Conservation (phyloP, 371 early-diverging fungal genomes). For the Mortierella sp. region DNA sequence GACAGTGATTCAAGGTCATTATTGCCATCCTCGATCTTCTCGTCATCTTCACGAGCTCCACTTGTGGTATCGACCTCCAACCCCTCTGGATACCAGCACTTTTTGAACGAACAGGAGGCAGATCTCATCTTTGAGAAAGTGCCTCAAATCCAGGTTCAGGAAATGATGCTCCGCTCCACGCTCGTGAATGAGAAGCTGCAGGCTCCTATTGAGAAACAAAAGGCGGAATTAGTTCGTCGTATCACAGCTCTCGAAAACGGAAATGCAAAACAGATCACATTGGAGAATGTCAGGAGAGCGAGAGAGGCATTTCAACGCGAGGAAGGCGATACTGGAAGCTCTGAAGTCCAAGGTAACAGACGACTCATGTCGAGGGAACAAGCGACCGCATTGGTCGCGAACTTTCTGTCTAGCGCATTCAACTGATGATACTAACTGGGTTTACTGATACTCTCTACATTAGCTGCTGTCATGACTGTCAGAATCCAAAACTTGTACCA, state of each 20-base stretch:
- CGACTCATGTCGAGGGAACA: neutral
- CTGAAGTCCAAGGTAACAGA: slow-evolving; percentile 90
- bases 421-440: no score
- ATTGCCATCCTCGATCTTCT: slow-evolving; percentile 45
- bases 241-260: slow-evolving; percentile 84
- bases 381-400: neutral
- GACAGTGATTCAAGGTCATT: slow-evolving; percentile 14
- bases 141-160: slow-evolving; percentile 63
- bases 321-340: slow-evolving; percentile 89
- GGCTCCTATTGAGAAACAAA: slow-evolving; percentile 56
- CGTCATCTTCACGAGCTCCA: slow-evolving; percentile 28
- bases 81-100: slow-evolving; percentile 61
- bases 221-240: slow-evolving; percentile 78
- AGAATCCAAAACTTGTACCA: slow-evolving; percentile 87
- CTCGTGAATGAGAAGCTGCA: slow-evolving; percentile 40
- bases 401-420: neutral
- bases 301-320: slow-evolving; percentile 82
- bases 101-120: slow-evolving; percentile 62
- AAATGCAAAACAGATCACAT: slow-evolving; percentile 74
- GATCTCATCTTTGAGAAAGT: slow-evolving; percentile 67
- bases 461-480: slow-evolving; percentile 91
- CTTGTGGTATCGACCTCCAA: slow-evolving; percentile 46
- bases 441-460: no score
- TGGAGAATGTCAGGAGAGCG: slow-evolving; percentile 81
- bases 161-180: slow-evolving; percentile 31